These are phyloP conservation scores for Thelonectria olida DNA, from an alignment of 2,329 filamentous ascomycete genomes.

Conservation along the genomic window DNA sequence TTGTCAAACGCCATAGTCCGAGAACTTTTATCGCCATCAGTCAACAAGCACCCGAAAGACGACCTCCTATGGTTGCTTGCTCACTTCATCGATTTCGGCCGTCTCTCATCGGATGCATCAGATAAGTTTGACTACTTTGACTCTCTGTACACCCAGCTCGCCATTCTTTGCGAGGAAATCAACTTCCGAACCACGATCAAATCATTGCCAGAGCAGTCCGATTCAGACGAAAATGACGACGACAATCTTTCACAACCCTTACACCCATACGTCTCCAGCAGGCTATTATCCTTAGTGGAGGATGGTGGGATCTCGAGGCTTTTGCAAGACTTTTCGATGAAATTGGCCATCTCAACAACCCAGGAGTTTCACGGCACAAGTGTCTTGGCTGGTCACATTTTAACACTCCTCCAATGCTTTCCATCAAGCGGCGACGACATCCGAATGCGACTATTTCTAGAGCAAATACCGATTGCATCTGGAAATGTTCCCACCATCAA, in stretches of 20 bases:
- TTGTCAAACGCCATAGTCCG: conserved; percentile 55
- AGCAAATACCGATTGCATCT: conserved; percentile 45
- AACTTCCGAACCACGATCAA: conserved; percentile 51
- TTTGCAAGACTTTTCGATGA: conserved; percentile 46
- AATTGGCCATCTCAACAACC: conserved; percentile 41
- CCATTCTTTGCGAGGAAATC: conserved; percentile 61
- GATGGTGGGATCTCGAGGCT: conserved; percentile 73
- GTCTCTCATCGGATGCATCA: conserved; percentile 45
- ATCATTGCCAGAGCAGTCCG: conserved; percentile 8
- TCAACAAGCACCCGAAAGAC: conserved; percentile 44
- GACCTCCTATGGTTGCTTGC: conserved; percentile 71
- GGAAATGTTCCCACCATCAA: conserved; percentile 68
- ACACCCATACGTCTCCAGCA: conserved; percentile 67
- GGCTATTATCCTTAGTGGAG: conserved; percentile 77
- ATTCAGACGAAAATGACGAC: conserved; percentile 25
- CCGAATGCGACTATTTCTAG: conserved; percentile 89
- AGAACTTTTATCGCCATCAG: conserved; percentile 42
- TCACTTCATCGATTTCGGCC: conserved; percentile 70
- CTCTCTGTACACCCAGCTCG: conserved; percentile 63
- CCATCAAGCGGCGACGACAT: conserved; percentile 86
- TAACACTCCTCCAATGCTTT: conserved; percentile 87
- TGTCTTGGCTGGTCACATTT: conserved; percentile 83
- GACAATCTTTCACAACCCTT: conserved; percentile 44
- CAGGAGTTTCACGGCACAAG: conserved; percentile 58
- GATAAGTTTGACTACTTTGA: conserved; percentile 56